Evolutionary conservation across 495 filamentous ascomycete genomes (phyloP).

Genomic region (Hyphodiscus hymeniophilus): DNA sequence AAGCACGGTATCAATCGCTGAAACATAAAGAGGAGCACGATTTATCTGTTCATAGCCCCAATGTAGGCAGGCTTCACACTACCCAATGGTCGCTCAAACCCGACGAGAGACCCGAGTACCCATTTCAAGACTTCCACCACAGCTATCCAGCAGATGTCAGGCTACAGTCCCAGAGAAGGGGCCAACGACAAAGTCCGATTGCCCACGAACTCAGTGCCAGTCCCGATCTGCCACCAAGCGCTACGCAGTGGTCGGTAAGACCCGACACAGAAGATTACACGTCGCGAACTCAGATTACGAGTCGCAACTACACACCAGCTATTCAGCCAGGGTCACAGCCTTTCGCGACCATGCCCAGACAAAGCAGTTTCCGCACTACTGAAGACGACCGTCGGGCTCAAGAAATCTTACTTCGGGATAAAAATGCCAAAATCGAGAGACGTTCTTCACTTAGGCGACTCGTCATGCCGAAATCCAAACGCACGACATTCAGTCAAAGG

Average conservation of each 20-base stretch:
- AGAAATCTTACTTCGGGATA: slow-evolving; percentile 12
- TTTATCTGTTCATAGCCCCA: neutral
- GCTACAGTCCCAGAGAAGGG: neutral
- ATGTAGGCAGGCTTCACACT: neutral
- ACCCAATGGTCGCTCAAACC: slow-evolving; percentile 2
- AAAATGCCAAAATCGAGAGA: slow-evolving; percentile 16
- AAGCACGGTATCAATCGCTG: neutral
- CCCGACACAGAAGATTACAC: neutral
- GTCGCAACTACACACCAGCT: neutral
- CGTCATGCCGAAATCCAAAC: slow-evolving; percentile 14
- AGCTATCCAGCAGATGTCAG: neutral
- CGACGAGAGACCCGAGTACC: neutral
- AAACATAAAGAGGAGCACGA: slow-evolving; percentile 1
- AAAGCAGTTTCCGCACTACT: slow-evolving; percentile 5
- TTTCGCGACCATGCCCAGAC: neutral
- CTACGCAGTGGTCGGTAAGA: neutral
- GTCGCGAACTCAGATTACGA: neutral
- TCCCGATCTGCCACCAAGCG: neutral
- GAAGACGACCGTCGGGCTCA: slow-evolving; percentile 7
- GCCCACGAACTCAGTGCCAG: neutral
- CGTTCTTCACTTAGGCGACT: slow-evolving; percentile 4
- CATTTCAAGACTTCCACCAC: slow-evolving; percentile 1
- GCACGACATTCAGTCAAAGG: slow-evolving; percentile 11
- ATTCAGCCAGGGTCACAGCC: slow-evolving; percentile 1
- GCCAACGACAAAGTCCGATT: neutral